These are phyloP conservation scores for Diaporthe destruens DNA, from an alignment of 2,329 filamentous ascomycete genomes.

Conservation along the genomic window DNA sequence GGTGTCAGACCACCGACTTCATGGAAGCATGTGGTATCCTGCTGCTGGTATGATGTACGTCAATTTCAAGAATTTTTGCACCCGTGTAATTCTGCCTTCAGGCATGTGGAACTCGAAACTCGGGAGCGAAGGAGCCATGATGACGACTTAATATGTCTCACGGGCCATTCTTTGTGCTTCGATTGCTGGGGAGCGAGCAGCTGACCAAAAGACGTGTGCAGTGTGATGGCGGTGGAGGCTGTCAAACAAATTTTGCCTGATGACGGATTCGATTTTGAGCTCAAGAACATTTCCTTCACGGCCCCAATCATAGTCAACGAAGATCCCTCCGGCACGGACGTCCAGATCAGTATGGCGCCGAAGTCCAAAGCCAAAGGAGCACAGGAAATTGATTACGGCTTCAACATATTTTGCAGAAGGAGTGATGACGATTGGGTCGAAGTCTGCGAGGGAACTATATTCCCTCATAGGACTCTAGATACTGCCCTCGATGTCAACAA, in stretches of 20 bases:
- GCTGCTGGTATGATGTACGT: constrained; percentile 65
- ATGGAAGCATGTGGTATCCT: constrained; percentile 67
- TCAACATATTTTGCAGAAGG: not conserved
- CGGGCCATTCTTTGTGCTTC: no score
- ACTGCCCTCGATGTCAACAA: not conserved
- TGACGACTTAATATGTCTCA: no score
- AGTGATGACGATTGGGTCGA: not conserved
- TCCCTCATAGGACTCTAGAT: not conserved
- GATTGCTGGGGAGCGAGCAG: no score
- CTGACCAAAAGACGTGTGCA: no score
- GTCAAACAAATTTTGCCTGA: constrained; percentile 52
- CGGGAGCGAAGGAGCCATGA: no score
- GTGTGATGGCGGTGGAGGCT: constrained; percentile 64
- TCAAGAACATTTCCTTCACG: constrained; percentile 56
- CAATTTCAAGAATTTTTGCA: no score
- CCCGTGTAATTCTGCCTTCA: no score
- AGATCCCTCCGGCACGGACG: not conserved
- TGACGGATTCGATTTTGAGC: constrained; percentile 53
- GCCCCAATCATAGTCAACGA: not conserved
- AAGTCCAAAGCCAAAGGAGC: not conserved
- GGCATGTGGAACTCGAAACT: no score
- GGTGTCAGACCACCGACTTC: constrained; percentile 69
- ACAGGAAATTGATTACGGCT: not conserved
- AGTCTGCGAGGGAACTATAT: constrained; percentile 1
- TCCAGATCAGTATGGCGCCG: constrained; percentile 4